Percentiles rank a stretch among this genome's conserved stretches.
Conservation (phyloP, 2,329 filamentous ascomycete species). For the Byssoonygena ceratinophila region DNA sequence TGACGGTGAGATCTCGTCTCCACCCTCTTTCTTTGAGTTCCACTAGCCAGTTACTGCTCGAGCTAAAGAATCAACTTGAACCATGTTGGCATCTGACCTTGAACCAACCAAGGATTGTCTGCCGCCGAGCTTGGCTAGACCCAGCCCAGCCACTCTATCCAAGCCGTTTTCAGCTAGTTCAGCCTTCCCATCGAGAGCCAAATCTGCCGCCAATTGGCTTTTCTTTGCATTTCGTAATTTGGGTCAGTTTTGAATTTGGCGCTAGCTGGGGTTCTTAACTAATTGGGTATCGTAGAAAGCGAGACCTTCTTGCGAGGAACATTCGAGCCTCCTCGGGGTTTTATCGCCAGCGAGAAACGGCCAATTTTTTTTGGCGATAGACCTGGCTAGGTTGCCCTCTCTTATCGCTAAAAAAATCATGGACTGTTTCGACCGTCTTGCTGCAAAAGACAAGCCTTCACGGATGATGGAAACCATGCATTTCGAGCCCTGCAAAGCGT, state of each 20-base stretch:
- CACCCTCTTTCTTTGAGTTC: background rate
- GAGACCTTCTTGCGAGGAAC: background rate
- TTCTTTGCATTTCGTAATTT: conserved; percentile 2
- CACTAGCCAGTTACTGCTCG: background rate
- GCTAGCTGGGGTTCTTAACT: conserved; percentile 6
- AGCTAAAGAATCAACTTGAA: background rate
- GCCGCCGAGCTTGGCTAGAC: conserved; percentile 12
- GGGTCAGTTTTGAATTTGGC: conserved; percentile 11
- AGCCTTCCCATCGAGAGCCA: conserved; percentile 1
- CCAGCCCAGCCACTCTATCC: conserved; percentile 3
- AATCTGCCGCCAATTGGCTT: conserved; percentile 5
- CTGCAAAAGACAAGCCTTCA: background rate
- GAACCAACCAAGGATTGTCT: conserved; percentile 9
- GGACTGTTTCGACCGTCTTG: background rate
- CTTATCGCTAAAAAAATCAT: background rate
- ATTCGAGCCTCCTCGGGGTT: background rate
- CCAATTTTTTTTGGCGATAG: background rate
- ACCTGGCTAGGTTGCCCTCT: background rate
- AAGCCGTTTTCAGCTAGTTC: conserved; percentile 11
- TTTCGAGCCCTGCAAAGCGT: background rate
- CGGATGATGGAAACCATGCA: background rate
- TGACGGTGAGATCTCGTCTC: conserved; percentile 13
- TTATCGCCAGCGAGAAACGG: conserved; percentile 2
- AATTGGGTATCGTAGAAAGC: conserved; percentile 8
- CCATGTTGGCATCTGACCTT: conserved; percentile 11